phyloP scores from a whole-genome alignment of 2,329 filamentous ascomycete genomes.

The Talaromyces amestolkiae region DNA sequence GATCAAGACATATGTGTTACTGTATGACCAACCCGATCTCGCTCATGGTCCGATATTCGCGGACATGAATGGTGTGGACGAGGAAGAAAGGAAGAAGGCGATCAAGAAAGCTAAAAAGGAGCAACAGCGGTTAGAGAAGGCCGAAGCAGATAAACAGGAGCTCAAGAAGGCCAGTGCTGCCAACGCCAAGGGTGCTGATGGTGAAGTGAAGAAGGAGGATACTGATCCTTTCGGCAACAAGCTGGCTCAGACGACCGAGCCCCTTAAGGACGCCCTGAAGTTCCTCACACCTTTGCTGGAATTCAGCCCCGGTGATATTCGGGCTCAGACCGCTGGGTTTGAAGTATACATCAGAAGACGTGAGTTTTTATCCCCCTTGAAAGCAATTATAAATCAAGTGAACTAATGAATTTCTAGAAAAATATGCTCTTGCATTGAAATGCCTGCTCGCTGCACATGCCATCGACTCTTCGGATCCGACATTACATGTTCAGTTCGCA shows the following conservation, averaged over 20 bases:
- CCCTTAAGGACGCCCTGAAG: conserved; percentile 81
- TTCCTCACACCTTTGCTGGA: conserved; percentile 80
- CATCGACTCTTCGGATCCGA: conserved; percentile 67
- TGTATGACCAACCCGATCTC: conserved; percentile 71
- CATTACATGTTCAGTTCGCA: conserved; percentile 71
- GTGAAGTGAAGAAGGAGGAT: conserved; percentile 78
- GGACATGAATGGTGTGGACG: conserved; percentile 51
- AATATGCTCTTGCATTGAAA: conserved; percentile 81
- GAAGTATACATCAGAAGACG: conserved; percentile 83
- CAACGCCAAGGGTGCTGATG: conserved; percentile 49
- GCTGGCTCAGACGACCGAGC: conserved; percentile 75
- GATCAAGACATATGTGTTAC: conserved; percentile 72
- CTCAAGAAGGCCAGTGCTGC: conserved; percentile 68
- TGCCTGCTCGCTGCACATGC: conserved; percentile 72
- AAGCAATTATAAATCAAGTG: background rate
- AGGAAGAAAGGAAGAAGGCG: conserved; percentile 76
- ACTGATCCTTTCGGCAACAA: conserved; percentile 80
- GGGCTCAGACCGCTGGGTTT: conserved; percentile 81
- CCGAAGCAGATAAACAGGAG: conserved; percentile 78
- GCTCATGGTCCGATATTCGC: conserved; percentile 60
- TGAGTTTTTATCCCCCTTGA: conserved; percentile 49
- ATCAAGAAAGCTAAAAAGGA: conserved; percentile 88
- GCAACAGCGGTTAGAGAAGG: conserved; percentile 68
- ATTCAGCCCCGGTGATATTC: conserved; percentile 74
- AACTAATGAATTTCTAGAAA: conserved; percentile 56